Evolutionary conservation across 768 basidiomycete genomes (phyloP).

Genomic region (Tremella mesenterica): DNA sequence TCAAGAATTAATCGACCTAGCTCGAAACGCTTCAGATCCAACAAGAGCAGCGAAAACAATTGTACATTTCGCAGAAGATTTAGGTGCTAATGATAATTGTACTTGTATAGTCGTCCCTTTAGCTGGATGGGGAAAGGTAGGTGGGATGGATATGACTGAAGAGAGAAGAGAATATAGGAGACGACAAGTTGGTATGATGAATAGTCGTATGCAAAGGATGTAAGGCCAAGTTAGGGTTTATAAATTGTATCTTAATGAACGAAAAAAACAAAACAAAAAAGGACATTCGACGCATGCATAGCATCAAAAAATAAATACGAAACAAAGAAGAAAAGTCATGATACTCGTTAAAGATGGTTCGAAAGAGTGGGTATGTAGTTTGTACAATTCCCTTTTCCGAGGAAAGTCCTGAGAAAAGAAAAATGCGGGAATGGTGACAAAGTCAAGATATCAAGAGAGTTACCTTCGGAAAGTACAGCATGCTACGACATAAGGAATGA

Average conservation of each 20-base stretch:
- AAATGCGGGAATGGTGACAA: no score
- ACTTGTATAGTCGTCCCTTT: conserved; percentile 86
- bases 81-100: conserved; percentile 82
- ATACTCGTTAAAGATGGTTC: no score
- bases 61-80: conserved; percentile 73
- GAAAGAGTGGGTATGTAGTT: no score
- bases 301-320: no score
- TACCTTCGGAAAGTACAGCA: conserved; percentile 35
- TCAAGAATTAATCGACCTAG: conserved; percentile 87
- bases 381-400: no score
- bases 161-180: conserved; percentile 71
- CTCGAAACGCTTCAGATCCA: conserved; percentile 61
- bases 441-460: no score
- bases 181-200: conserved; percentile 39
- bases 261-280: no score
- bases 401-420: no score
- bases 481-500: conserved; percentile 39
- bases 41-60: conserved; percentile 73
- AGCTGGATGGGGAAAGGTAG: conserved; percentile 77
- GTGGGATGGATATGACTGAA: conserved; percentile 70
- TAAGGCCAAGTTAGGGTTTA: no score
- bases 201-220: conserved; percentile 44
- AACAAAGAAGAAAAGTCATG: no score
- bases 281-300: no score
- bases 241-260: no score